These are phyloP conservation scores for Leccinum boreale DNA, from an alignment of 768 basidiomycete species.

Conservation along the genomic window DNA sequence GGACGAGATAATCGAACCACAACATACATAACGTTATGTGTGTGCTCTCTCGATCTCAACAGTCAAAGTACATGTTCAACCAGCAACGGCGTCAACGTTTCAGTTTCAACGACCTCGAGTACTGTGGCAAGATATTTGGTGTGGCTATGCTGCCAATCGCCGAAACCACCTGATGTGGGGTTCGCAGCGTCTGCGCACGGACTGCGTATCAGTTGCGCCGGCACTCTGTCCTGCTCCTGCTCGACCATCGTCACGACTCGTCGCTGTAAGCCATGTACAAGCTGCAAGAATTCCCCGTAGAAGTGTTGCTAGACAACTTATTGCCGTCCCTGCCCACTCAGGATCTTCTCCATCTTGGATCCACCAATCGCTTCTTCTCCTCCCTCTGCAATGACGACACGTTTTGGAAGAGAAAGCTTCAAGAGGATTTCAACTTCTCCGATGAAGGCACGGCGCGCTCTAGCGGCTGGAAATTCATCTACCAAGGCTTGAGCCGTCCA, in stretches of 20 bases:
- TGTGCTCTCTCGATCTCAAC: background rate
- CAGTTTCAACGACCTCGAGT: too few relatives aligned
- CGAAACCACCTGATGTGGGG: constrained; percentile 10
- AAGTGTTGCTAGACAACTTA: constrained; percentile 75
- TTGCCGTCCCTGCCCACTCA: constrained; percentile 51
- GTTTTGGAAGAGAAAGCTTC: constrained; percentile 72
- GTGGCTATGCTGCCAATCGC: constrained; percentile 24
- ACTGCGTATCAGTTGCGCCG: background rate
- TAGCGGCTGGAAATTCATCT: constrained; percentile 78
- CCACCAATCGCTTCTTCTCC: constrained; percentile 65
- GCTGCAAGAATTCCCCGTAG: constrained; percentile 61
- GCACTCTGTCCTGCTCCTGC: background rate
- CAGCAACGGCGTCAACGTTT: background rate
- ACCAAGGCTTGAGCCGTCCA: constrained; percentile 61
- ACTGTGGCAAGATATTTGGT: background rate
- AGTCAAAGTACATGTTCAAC: background rate
- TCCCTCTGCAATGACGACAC: constrained; percentile 64
- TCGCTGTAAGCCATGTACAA: constrained; percentile 30
- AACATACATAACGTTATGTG: background rate
- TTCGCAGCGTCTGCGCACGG: constrained; percentile 5
- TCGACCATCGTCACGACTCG: background rate
- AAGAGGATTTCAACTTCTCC: constrained; percentile 76
- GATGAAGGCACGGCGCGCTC: constrained; percentile 67
- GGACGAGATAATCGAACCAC: background rate
- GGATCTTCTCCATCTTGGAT: constrained; percentile 57